A percentile compares a stretch with the other conserved stretches of the same genome.
These are phyloP conservation scores for Cercophora sp. DNA, from an alignment of 495 filamentous ascomycete genomes.

Conservation along the genomic window DNA sequence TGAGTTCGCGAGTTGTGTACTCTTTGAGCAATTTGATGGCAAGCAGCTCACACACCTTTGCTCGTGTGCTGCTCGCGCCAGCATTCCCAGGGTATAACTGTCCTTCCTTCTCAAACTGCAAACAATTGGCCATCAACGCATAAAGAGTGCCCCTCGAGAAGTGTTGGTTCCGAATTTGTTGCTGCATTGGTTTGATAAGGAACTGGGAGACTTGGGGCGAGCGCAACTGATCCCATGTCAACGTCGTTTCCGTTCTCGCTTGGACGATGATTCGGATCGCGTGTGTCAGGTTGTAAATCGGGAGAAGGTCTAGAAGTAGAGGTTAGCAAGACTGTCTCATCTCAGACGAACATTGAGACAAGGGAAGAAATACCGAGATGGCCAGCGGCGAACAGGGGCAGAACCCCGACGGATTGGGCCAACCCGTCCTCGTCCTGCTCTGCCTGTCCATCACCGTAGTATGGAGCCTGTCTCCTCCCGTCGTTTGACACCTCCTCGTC, in stretches of 20 bases:
- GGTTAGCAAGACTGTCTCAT: conserved; percentile 18
- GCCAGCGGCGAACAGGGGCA: conserved; percentile 79
- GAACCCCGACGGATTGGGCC: conserved; percentile 56
- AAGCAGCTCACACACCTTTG: conserved; percentile 85
- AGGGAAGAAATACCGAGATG: conserved; percentile 61
- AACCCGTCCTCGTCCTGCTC: conserved; percentile 50
- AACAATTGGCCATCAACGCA: conserved; percentile 84
- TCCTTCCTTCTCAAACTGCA: conserved; percentile 87
- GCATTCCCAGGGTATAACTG: conserved; percentile 76
- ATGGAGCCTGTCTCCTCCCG: neutral
- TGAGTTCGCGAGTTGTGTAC: conserved; percentile 79
- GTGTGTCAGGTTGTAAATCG: conserved; percentile 87
- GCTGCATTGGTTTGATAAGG: conserved; percentile 84
- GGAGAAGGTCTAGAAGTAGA: conserved; percentile 47
- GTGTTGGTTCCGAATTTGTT: conserved; percentile 72
- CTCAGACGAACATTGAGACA: neutral
- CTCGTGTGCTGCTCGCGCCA: conserved; percentile 74
- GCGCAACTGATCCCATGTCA: conserved; percentile 93
- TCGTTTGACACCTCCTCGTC: conserved; percentile 46
- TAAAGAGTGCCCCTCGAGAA: conserved; percentile 84
- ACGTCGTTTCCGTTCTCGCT: conserved; percentile 78
- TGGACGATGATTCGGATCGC: conserved; percentile 77
- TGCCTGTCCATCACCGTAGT: neutral
- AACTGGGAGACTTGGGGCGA: conserved; percentile 95
- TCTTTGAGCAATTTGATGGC: conserved; percentile 87